These are phyloP conservation scores for Edaphochlamys debaryana DNA, from an alignment of 139 green algal genomes.

Conservation along the genomic window DNA sequence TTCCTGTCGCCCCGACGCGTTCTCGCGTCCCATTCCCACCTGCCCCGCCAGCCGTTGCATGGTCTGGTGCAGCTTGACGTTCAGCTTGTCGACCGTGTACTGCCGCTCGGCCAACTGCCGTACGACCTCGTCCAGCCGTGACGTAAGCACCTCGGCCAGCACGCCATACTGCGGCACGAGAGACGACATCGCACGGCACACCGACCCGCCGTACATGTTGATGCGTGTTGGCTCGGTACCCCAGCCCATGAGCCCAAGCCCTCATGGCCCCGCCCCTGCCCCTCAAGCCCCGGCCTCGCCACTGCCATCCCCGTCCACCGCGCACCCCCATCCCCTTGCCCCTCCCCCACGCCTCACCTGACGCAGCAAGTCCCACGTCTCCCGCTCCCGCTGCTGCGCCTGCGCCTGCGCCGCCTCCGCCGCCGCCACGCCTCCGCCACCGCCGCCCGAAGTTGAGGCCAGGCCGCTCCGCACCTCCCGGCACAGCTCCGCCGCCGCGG, in stretches of 20 bases:
- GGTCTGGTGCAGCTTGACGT: not conserved
- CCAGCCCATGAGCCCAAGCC: no score
- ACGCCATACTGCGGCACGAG: slow-evolving; percentile 40
- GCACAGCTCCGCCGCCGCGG: no score
- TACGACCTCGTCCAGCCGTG: slow-evolving; percentile 20
- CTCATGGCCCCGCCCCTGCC: not conserved
- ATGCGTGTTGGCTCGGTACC: no score
- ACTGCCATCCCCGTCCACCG: no score
- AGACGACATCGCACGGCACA: not conserved
- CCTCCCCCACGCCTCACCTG: no score
- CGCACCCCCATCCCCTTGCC: no score
- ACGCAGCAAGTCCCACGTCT: not conserved
- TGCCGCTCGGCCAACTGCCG: slow-evolving; percentile 34
- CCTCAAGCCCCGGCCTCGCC: not conserved
- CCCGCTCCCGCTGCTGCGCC: not conserved
- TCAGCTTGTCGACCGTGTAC: slow-evolving; percentile 9
- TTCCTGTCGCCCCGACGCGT: no score
- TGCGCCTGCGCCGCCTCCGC: not conserved
- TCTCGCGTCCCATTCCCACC: no score
- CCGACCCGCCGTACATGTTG: not conserved
- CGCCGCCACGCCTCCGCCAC: not conserved
- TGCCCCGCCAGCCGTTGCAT: slow-evolving; percentile 17
- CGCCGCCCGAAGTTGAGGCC: no score
- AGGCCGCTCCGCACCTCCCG: not conserved
- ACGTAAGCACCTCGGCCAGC: slow-evolving; percentile 21